Evolutionary conservation across 2,329 filamentous ascomycete genomes (phyloP).

Genomic region (Dactylellina drechsleri): DNA sequence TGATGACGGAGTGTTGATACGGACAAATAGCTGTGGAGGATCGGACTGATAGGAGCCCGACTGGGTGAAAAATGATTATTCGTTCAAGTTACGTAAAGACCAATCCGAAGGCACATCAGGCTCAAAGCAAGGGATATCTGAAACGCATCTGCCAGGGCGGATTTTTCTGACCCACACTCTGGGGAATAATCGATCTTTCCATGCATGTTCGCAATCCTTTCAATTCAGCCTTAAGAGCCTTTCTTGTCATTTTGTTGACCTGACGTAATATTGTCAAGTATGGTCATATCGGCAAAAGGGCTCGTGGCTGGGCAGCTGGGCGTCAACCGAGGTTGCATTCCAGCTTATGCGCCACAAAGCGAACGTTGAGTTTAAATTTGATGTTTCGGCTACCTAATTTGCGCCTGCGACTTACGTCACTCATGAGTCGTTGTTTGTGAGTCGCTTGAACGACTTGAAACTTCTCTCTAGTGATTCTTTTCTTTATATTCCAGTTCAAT

Average conservation of each 20-base stretch:
- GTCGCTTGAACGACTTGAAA: not conserved
- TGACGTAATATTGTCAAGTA: constrained; percentile 39
- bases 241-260: constrained; percentile 21
- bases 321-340: constrained; percentile 47
- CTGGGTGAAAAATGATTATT: constrained; percentile 22
- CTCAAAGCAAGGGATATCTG: constrained; percentile 22
- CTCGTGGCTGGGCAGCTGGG: constrained; percentile 31
- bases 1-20: not conserved
- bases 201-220: constrained; percentile 18
- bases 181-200: constrained; percentile 2
- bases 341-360: constrained; percentile 27
- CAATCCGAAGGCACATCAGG: constrained; percentile 37
- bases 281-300: not conserved
- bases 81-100: constrained; percentile 33
- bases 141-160: constrained; percentile 39
- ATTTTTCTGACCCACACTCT: not conserved
- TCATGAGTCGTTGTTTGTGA: not conserved
- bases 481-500: not conserved
- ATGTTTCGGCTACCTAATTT: constrained; percentile 29
- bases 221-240: constrained; percentile 43
- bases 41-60: constrained; percentile 24
- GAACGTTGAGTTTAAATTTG: constrained; percentile 22
- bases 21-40: constrained; percentile 9
- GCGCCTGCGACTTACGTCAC: constrained; percentile 6
- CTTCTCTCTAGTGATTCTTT: not conserved